phyloP scores from a whole-genome alignment of 768 basidiomycete species.

The Tricholoma matsutake region DNA sequence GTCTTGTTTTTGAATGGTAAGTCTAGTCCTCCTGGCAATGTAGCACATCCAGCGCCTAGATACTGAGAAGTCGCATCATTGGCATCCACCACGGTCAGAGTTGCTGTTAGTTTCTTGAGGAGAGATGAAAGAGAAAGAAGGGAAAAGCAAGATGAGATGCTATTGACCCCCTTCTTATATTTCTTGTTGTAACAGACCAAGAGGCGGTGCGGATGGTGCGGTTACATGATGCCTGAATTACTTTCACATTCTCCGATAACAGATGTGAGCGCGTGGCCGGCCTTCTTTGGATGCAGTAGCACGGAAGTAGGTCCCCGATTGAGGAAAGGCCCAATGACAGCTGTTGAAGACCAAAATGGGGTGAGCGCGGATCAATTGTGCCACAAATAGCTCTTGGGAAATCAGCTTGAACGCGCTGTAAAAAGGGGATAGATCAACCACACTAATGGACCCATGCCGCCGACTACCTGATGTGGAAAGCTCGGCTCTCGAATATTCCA shows the following conservation, averaged over 20 bases:
- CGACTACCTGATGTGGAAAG: background rate
- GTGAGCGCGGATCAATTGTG: background rate
- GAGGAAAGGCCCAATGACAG: background rate
- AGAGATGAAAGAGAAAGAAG: background rate
- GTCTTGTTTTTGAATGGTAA: too few relatives aligned
- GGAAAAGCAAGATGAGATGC: background rate
- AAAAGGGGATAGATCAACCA: background rate
- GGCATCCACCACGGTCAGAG: background rate
- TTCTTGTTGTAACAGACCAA: background rate
- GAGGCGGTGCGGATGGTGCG: background rate
- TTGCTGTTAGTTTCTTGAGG: background rate
- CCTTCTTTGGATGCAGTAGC: background rate
- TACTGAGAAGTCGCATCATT: background rate
- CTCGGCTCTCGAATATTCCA: too few relatives aligned
- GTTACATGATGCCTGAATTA: background rate
- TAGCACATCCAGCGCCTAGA: background rate
- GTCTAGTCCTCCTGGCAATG: too few relatives aligned
- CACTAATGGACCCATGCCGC: background rate
- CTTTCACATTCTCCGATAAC: background rate
- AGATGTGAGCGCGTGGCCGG: background rate
- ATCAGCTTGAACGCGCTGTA: background rate
- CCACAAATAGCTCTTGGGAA: background rate
- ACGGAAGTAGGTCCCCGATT: background rate
- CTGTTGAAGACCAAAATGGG: background rate
- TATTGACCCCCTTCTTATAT: background rate